Evolutionary conservation across 306 rosid genomes (phyloP).

Genomic region (Clitoria ternatea): DNA sequence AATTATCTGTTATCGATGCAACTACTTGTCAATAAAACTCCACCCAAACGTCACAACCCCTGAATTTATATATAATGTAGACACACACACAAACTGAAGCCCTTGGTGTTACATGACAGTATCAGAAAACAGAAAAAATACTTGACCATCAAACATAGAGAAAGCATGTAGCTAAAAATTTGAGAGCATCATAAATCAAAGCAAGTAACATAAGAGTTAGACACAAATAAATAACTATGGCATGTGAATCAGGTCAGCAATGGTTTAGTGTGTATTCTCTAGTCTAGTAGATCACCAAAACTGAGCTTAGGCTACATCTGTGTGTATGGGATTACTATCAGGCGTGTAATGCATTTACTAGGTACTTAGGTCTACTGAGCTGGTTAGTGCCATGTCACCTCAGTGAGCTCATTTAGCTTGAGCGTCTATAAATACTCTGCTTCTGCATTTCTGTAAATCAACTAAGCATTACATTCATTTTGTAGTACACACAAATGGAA

Average conservation of each 20-base stretch:
- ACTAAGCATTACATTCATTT: no score
- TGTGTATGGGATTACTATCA: no score
- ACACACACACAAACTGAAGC: not conserved
- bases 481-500: no score
- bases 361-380: no score
- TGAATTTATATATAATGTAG: not conserved
- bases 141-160: not conserved
- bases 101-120: not conserved
- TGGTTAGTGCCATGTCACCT: no score
- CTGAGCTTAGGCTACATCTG: no score
- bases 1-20: conserved; percentile 53
- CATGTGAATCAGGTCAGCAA: not conserved
- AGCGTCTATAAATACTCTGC: no score
- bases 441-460: no score
- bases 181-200: not conserved
- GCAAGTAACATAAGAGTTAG: conserved; percentile 4
- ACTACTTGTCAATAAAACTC: conserved; percentile 29
- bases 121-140: conserved; percentile 4
- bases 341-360: no score
- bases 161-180: conserved; percentile 11
- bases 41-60: not conserved
- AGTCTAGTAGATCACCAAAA: no score
- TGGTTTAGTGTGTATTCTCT: no score
- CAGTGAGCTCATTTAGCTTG: no score
- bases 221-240: not conserved